Evolutionary conservation across 768 basidiomycete species (phyloP).

Genomic region (Rhizopogon roseolus): DNA sequence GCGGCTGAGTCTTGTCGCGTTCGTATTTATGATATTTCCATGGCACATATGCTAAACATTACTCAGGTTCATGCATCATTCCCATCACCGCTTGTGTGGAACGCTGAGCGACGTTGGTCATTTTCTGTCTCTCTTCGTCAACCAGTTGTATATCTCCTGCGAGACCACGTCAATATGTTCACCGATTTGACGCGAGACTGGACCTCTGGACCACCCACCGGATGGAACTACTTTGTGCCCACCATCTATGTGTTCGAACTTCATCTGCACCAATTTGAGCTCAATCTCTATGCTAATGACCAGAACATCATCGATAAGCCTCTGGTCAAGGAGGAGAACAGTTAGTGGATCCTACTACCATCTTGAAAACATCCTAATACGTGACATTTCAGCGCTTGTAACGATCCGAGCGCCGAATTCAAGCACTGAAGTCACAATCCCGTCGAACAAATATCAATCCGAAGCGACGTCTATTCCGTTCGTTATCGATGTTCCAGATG

Average conservation of each 20-base stretch:
- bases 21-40: constrained; percentile 12
- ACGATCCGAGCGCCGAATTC: constrained; percentile 57
- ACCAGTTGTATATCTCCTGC: constrained; percentile 72
- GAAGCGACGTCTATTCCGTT: constrained; percentile 67
- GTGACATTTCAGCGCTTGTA: constrained; percentile 57
- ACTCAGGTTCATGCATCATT: constrained; percentile 64
- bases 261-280: constrained; percentile 66
- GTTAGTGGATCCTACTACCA: constrained; percentile 32
- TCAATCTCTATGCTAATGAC: constrained; percentile 88
- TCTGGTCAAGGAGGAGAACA: constrained; percentile 75
- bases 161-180: constrained; percentile 94
- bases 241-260: constrained; percentile 71
- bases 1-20: constrained; percentile 78
- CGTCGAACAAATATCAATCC: constrained; percentile 70
- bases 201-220: constrained; percentile 75
- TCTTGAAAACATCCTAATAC: background rate
- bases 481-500: constrained; percentile 50
- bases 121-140: constrained; percentile 68
- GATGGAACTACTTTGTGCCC: constrained; percentile 81
- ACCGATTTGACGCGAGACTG: constrained; percentile 92
- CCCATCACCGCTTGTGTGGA: constrained; percentile 81
- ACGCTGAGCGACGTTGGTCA: constrained; percentile 73
- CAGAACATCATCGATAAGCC: constrained; percentile 96
- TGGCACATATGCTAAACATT: constrained; percentile 4
- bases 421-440: constrained; percentile 48